Conservation (phyloP, 257 asterid genomes). For the Mitragyna speciosa region DNA sequence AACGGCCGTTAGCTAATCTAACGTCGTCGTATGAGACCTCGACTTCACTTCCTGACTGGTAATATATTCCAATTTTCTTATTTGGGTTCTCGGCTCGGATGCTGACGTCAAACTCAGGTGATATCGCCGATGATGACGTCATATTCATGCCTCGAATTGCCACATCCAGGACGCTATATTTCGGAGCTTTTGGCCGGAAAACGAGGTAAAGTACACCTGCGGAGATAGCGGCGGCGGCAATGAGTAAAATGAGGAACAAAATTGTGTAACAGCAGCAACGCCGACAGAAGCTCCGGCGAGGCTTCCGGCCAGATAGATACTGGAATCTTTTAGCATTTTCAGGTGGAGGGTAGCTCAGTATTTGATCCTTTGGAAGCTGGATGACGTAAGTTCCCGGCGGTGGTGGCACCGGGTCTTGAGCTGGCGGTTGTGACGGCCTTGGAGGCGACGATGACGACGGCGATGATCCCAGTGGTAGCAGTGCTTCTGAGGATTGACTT, state of each 20-base stretch:
- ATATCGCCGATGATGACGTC: slow-evolving; percentile 47
- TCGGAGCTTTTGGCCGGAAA: slow-evolving; percentile 65
- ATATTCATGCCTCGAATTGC: slow-evolving; percentile 50
- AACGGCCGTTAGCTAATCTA: slow-evolving; percentile 45
- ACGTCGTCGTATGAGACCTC: slow-evolving; percentile 45
- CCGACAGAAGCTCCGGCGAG: slow-evolving; percentile 49
- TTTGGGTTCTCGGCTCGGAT: slow-evolving; percentile 69
- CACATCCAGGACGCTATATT: slow-evolving; percentile 45
- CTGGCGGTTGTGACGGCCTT: background rate
- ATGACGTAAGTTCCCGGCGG: slow-evolving; percentile 35
- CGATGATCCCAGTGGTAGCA: background rate
- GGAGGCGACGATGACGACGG: background rate
- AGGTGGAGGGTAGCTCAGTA: slow-evolving; percentile 39
- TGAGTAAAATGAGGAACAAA: slow-evolving; percentile 41
- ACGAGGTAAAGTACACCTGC: slow-evolving; percentile 73
- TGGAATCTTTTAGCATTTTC: slow-evolving; percentile 38
- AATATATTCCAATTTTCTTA: slow-evolving; percentile 66
- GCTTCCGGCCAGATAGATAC: slow-evolving; percentile 32
- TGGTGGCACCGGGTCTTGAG: slow-evolving; percentile 14
- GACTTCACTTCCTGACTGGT: slow-evolving; percentile 42
- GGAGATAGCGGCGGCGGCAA: slow-evolving; percentile 49
- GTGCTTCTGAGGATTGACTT: background rate
- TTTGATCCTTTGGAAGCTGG: slow-evolving; percentile 45
- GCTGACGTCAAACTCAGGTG: slow-evolving; percentile 68
- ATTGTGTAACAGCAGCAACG: slow-evolving; percentile 53